phyloP scores from a whole-genome alignment of 768 basidiomycete genomes.

The Rubroboletus satanas region DNA sequence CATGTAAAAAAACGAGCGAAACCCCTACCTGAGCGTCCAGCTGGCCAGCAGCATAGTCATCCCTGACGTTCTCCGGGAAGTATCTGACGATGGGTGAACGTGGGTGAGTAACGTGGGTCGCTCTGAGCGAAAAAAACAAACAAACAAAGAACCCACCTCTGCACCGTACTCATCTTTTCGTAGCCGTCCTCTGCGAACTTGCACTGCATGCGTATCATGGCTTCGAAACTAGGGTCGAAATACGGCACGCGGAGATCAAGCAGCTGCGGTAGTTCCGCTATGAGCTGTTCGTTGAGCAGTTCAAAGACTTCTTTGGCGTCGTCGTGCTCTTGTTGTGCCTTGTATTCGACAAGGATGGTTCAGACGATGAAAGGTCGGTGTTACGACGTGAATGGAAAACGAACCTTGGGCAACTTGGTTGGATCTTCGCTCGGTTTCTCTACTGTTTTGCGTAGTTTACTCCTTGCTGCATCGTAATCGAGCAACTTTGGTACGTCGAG shows the following conservation, averaged over 20 bases:
- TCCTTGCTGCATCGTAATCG: constrained; percentile 92
- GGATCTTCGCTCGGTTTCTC: constrained; percentile 95
- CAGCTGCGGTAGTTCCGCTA: constrained; percentile 85
- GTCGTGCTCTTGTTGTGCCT: constrained; percentile 94
- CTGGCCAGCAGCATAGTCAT: constrained; percentile 96
- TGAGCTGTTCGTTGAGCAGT: constrained; percentile 87
- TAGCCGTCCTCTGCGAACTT: constrained; percentile 99
- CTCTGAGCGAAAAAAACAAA: neutral
- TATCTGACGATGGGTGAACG: constrained; percentile 48
- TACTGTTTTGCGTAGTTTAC: constrained; percentile 80
- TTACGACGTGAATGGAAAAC: neutral
- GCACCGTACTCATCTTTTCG: constrained; percentile 92
- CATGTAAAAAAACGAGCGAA: neutral
- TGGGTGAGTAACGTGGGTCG: neutral
- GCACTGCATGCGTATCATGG: constrained; percentile 97
- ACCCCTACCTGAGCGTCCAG: constrained; percentile 80
- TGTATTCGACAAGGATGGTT: neutral
- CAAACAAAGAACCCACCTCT: constrained; percentile 48
- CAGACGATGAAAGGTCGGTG: neutral
- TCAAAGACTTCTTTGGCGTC: constrained; percentile 94
- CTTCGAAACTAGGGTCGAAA: constrained; percentile 98
- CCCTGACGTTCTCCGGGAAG: constrained; percentile 84
- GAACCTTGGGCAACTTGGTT: constrained; percentile 80
- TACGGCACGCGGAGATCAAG: constrained; percentile 95
- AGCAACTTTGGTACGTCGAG: constrained; percentile 55